Conservation (phyloP, 2,329 filamentous ascomycete genomes). For the Didymella pinodella region DNA sequence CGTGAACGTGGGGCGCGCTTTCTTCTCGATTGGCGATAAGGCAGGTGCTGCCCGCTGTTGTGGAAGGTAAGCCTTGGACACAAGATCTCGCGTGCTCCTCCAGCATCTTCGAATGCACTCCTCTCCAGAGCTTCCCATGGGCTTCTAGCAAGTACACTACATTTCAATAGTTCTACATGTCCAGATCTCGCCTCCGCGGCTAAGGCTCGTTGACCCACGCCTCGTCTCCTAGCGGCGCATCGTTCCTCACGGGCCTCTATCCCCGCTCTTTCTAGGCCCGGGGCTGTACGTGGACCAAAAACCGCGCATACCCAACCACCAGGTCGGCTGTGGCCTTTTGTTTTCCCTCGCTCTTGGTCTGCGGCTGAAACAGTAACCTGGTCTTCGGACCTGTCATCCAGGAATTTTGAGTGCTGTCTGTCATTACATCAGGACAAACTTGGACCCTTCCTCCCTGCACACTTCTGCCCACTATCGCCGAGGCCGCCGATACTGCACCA, state of each 20-base stretch:
- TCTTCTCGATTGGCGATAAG: conserved; percentile 24
- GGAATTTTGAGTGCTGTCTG: background rate
- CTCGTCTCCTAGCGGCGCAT: conserved; percentile 24
- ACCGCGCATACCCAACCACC: conserved; percentile 37
- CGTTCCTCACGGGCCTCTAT: conserved; percentile 19
- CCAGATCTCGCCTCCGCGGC: conserved; percentile 10
- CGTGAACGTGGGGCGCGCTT: conserved; percentile 25
- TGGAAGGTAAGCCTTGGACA: conserved; percentile 14
- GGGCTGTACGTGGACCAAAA: conserved; percentile 30
- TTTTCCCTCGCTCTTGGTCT: conserved; percentile 17
- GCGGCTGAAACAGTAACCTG: conserved; percentile 6
- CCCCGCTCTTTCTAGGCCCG: conserved; percentile 34
- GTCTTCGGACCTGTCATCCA: conserved; percentile 6
- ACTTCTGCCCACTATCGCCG: conserved; percentile 14
- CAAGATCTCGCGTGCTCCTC: conserved; percentile 2
- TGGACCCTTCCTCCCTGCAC: conserved; percentile 24
- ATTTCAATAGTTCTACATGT: conserved; percentile 5
- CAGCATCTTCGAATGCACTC: background rate
- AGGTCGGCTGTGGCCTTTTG: conserved; percentile 24
- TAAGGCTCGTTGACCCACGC: conserved; percentile 18
- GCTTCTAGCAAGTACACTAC: background rate
- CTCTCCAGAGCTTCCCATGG: background rate
- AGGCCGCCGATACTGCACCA: conserved; percentile 7
- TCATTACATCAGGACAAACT: conserved; percentile 9
- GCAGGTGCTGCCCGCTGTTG: conserved; percentile 15